Evolutionary conservation across 768 basidiomycete species (phyloP).

Genomic region (Amanita pallidorosea): DNA sequence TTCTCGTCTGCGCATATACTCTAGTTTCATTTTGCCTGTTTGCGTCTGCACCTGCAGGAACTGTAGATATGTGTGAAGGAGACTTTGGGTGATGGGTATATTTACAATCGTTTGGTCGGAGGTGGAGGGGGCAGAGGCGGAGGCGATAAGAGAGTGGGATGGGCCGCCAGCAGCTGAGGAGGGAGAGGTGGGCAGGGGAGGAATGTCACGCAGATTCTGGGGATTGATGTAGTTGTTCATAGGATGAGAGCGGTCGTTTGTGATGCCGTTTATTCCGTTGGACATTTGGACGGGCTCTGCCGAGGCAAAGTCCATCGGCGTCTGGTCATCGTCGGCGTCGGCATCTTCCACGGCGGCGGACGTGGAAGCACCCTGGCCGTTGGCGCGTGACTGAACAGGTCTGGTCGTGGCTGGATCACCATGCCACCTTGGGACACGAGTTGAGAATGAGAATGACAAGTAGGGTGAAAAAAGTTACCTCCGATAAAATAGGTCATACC

Average conservation of each 20-base stretch:
- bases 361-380: constrained; percentile 19
- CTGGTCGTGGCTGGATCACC: constrained; percentile 53
- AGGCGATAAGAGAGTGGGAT: constrained; percentile 7
- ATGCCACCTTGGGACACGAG: constrained; percentile 38
- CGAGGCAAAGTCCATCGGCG: constrained; percentile 28
- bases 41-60: constrained; percentile 59
- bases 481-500: constrained; percentile 66
- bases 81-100: constrained; percentile 42
- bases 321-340: constrained; percentile 40
- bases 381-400: constrained; percentile 27
- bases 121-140: constrained; percentile 6
- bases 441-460: constrained; percentile 1
- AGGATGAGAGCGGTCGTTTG: constrained; percentile 14
- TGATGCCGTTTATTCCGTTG: constrained; percentile 20
- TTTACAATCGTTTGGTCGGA: constrained; percentile 33
- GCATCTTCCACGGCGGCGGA: constrained; percentile 27
- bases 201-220: constrained; percentile 5
- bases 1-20: constrained; percentile 55
- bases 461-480: constrained; percentile 28
- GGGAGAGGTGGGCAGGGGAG: constrained; percentile 9
- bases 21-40: constrained; percentile 59
- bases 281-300: constrained; percentile 19
- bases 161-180: constrained; percentile 11
- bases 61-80: constrained; percentile 47
- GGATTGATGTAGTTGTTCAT: constrained; percentile 4